These are phyloP conservation scores for Paecilomyces fulvus DNA, from an alignment of 2,329 filamentous ascomycete species.

Conservation along the genomic window DNA sequence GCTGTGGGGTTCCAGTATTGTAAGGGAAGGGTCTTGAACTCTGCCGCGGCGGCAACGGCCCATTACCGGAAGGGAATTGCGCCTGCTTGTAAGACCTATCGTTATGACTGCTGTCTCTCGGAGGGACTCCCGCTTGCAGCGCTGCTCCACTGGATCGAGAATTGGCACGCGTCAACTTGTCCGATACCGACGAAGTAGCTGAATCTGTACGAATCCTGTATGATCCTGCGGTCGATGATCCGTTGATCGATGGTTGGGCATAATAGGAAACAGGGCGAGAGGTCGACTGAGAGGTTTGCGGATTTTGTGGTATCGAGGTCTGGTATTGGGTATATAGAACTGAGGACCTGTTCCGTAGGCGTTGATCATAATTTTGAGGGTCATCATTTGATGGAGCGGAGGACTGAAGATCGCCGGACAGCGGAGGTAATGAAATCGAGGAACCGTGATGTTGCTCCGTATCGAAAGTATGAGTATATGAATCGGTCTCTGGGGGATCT, in stretches of 20 bases:
- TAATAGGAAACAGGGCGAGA: conserved; percentile 41
- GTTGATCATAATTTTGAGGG: conserved; percentile 2
- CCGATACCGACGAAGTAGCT: conserved; percentile 49
- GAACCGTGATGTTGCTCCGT: conserved; percentile 12
- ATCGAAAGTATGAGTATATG: conserved; percentile 11
- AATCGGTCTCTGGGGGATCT: conserved; percentile 17
- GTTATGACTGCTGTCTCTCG: conserved; percentile 60
- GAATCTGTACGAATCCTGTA: conserved; percentile 53
- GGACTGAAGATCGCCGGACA: conserved; percentile 8
- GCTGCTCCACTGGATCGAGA: conserved; percentile 53
- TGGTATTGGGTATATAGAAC: conserved; percentile 37
- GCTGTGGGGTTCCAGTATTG: conserved; percentile 22
- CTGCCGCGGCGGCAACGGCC: conserved; percentile 63
- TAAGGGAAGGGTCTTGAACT: conserved; percentile 64
- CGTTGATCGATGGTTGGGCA: conserved; percentile 33
- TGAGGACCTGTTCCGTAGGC: conserved; percentile 32
- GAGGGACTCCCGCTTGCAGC: conserved; percentile 53
- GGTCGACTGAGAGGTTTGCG: conserved; percentile 23
- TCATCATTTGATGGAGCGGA: conserved; percentile 7
- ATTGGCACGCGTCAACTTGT: conserved; percentile 50
- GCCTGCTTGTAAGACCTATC: conserved; percentile 59
- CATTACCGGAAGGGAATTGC: conserved; percentile 49
- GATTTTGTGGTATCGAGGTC: conserved; percentile 34
- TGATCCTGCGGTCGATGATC: conserved; percentile 33
- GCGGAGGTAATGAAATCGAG: conserved; percentile 1